Evolutionary conservation across 2,329 filamentous ascomycete species (phyloP).

Genomic region (Nigrograna mackinnonii): DNA sequence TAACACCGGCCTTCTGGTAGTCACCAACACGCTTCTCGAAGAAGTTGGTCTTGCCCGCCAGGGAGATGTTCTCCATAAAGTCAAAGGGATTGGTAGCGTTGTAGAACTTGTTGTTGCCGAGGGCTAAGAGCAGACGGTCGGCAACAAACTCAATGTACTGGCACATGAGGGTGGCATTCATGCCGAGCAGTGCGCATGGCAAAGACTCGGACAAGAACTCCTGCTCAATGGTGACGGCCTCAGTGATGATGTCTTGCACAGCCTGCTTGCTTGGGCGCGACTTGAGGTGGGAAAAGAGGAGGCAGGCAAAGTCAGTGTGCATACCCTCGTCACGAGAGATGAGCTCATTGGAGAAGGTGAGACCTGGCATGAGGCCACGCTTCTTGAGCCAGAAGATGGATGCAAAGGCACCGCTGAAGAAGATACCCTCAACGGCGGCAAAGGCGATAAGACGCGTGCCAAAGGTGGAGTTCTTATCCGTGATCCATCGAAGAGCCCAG

Average conservation of each 20-base stretch:
- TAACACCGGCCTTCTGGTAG: slow-evolving; percentile 99
- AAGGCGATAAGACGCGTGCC: slow-evolving; percentile 95
- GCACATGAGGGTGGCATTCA: slow-evolving; percentile 98
- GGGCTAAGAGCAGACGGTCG: slow-evolving; percentile 87
- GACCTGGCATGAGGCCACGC: slow-evolving; percentile 96
- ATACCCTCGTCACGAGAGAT: slow-evolving; percentile 99
- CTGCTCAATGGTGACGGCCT: slow-evolving; percentile 93
- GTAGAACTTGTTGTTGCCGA: slow-evolving; percentile 95
- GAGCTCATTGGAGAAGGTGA: slow-evolving; percentile 99
- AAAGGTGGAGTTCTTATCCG: slow-evolving; percentile 90
- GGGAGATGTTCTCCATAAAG: slow-evolving; percentile 99
- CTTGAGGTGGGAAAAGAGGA: slow-evolving; percentile 96
- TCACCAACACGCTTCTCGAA: slow-evolving; percentile 99
- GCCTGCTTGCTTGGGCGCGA: slow-evolving; percentile 82
- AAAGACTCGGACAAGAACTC: slow-evolving; percentile 97
- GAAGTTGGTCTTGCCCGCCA: slow-evolving; percentile 99
- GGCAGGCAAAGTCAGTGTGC: slow-evolving; percentile 98
- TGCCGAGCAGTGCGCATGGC: slow-evolving; percentile 89
- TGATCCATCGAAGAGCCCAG: slow-evolving; percentile 95
- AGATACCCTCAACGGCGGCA: slow-evolving; percentile 97
- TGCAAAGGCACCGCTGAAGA: slow-evolving; percentile 98
- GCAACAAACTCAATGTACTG: slow-evolving; percentile 99
- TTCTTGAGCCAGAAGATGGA: slow-evolving; percentile 99
- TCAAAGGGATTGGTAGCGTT: slow-evolving; percentile 95
- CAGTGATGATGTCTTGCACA: slow-evolving; percentile 86